Conservation (phyloP, 164 flowering plant genomes). For the Annona squamosa region DNA sequence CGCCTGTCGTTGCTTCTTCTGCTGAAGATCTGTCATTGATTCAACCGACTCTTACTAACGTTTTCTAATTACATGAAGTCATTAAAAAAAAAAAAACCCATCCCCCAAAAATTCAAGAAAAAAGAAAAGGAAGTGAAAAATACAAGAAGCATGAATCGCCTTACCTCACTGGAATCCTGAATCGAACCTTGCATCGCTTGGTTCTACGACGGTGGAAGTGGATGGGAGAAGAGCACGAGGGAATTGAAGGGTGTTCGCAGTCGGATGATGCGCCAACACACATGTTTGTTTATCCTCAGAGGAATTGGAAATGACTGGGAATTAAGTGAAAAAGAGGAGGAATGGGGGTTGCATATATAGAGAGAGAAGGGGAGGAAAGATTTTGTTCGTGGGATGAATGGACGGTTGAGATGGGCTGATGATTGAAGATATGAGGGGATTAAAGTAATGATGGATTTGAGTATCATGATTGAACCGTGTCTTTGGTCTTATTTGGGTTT, state of each 20-base stretch:
- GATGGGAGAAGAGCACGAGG: not conserved
- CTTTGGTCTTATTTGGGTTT: slow-evolving; percentile 3
- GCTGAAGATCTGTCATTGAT: not conserved
- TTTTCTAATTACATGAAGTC: slow-evolving; percentile 9
- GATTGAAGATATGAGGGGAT: not conserved
- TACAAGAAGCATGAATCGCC: not conserved
- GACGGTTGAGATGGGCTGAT: not conserved
- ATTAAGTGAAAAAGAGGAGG: not conserved
- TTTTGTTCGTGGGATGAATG: not conserved
- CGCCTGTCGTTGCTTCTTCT: not conserved
- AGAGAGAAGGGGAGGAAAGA: not conserved
- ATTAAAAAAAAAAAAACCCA: not conserved
- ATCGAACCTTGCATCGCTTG: slow-evolving; percentile 20
- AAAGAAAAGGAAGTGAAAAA: not conserved
- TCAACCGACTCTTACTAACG: not conserved
- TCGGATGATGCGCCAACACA: slow-evolving; percentile 10
- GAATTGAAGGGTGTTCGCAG: not conserved
- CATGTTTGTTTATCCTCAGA: slow-evolving; percentile 8
- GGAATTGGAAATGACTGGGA: not conserved
- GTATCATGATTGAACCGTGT: not conserved
- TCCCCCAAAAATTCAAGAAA: not conserved
- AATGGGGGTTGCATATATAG: not conserved
- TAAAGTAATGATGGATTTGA: not conserved
- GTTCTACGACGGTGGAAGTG: not conserved
- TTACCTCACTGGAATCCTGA: slow-evolving; percentile 22